Evolutionary conservation across 75 land plant genomes (phyloP).

Genomic region (Picea sitchensis): DNA sequence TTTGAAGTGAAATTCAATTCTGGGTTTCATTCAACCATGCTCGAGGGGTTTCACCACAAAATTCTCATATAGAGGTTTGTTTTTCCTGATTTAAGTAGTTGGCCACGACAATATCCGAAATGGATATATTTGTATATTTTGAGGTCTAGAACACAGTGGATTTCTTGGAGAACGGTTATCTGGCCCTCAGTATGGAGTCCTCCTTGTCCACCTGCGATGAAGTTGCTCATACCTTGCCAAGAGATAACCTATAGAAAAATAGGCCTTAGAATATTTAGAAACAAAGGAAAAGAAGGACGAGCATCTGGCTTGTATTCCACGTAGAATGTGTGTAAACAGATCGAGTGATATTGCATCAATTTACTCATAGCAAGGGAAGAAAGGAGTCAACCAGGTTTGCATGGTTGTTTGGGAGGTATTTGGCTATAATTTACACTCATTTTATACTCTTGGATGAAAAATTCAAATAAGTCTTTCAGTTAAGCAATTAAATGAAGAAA

Average conservation of each 20-base stretch:
- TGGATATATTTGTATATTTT: background rate
- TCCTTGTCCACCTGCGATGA: background rate
- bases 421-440: background rate
- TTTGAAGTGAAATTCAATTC: background rate
- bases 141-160: background rate
- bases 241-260: conserved; percentile 10
- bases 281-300: conserved; percentile 24
- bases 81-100: too few species aligned
- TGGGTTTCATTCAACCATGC: background rate
- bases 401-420: conserved; percentile 51
- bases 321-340: conserved; percentile 39
- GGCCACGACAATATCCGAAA: too few species aligned
- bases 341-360: conserved; percentile 29
- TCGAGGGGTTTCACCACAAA: background rate
- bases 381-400: conserved; percentile 49
- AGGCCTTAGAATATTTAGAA: conserved; percentile 14
- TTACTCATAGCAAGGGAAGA: conserved; percentile 45
- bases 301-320: conserved; percentile 23
- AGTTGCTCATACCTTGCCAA: background rate
- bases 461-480: background rate
- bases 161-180: background rate
- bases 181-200: background rate
- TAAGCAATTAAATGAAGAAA: too few species aligned
- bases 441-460: background rate
- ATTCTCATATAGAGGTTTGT: background rate